Base-by-base conservation (phyloP, 2,329 filamentous ascomycete species). In the Alternaria gansuensis region DNA sequence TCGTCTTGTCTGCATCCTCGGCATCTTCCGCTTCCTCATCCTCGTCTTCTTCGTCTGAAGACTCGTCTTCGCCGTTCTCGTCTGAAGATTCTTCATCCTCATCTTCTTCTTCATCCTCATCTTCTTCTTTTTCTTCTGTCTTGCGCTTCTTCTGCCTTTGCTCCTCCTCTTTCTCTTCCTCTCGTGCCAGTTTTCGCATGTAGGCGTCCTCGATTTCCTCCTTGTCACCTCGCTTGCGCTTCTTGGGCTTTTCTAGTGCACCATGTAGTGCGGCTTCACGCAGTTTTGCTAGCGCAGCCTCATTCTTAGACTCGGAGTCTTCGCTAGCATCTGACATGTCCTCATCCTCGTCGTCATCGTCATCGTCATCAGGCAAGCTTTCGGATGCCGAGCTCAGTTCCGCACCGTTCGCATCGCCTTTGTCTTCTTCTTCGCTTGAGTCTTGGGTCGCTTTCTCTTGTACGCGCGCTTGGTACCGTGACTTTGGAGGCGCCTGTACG, bases 141-240 rank as follows among this genome's bases (percentile, higher is more conserved):
- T 75, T 77, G 58, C 68, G 70, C 59, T 78, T 75, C 67, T 79
- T 78, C 50, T 69, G 72, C 51, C 67, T 61, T 51, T 76, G 70
- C 56, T 78, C 73, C 49, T 78, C 76, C 37, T 80, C 78, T 54
- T 74, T 78, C 49, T 67, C 71, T 58, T 82, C 81, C 57, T 83
- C 81, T 4, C 76, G 77, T 13, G 82, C 84, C 29, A 93, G 76
- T 64, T 87, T 88, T 54, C 84, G 81, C 79, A 94, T 81, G 69
- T 93, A 93, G 50, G 85, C 86, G 56, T 83, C 85, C 71, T 93
- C 90, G 2, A 93, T 78, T 55, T 91, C 87, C 24, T 91, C 85
- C 31, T 89, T 84, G 55, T 82, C 73, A 51, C 80, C 88, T 57
- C 89, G 83, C 61, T 79, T 80, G 54, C 78, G 73, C 69, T 79